Base-by-base conservation (phyloP, 108 stramenopile genomes). In the Bacterosira constricta region DNA sequence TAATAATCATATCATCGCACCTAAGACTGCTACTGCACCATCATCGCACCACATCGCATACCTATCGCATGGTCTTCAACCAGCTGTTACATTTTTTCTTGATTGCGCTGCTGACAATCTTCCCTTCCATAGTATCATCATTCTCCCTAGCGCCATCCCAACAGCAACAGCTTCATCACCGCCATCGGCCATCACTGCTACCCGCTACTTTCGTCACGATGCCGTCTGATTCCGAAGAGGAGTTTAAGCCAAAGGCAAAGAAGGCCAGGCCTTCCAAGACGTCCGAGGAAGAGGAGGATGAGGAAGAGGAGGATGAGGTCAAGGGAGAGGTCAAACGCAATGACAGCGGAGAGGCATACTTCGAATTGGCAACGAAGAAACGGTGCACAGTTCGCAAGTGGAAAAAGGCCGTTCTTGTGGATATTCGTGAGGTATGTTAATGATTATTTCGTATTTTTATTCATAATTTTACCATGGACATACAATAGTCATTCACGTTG, bases 381-480 rank as follows among this genome's bases (percentile, higher is more conserved):
- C 85, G 92, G 25, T 66, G 73, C 47, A 89, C 92, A 2, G 83
- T 93, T 12, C 53, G 87, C 32, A 60, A 75, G 37, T 93, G 86
- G 81, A 90, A 89, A 62, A 80, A 80, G 17, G 83, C 68, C 10
- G 58, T 81, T 8, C 60, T 86, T 9, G 87, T 93, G 3, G 92
- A 93, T 71, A 89, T 91, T 54, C 86, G 90, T 37, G 90, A 91
- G 87, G 89, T 90, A 66, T 20, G 77, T 68, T 12, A n/a, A n/a
- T n/a, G n/a, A n/a, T n/a, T n/a, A n/a, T n/a, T n/a, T n/a, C n/a
- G n/a, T n/a, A n/a, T n/a, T n/a, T n/a, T n/a, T n/a, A n/a, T n/a
- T n/a, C n/a, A n/a, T n/a, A n/a, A n/a, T n/a, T n/a, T n/a, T n/a
- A n/a, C n/a, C n/a, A n/a, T n/a, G n/a, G n/a, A n/a, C n/a, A n/a